A percentile compares a stretch with the other conserved stretches of the same genome.
phyloP scores from a whole-genome alignment of 2,329 filamentous ascomycete genomes.

The Cyanodermella asteris region DNA sequence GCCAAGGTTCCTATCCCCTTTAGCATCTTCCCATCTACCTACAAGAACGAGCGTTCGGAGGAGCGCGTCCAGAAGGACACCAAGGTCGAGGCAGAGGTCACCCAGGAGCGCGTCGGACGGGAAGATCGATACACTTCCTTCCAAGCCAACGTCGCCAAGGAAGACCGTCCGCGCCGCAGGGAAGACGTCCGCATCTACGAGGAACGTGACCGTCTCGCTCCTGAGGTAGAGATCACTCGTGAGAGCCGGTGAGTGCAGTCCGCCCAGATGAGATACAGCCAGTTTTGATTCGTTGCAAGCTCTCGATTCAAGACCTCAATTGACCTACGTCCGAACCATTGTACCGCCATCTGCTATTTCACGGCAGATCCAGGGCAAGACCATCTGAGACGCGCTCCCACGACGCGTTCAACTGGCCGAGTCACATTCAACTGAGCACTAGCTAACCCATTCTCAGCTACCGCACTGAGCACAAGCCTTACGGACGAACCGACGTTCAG shows the following conservation, averaged over 20 bases:
- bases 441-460: conserved; percentile 32
- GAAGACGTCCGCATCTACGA: conserved; percentile 22
- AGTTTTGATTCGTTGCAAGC: no score
- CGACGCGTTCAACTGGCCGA: no score
- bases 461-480: conserved; percentile 29
- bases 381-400: no score
- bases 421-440: no score
- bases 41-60: conserved; percentile 53
- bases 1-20: conserved; percentile 96
- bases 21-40: conserved; percentile 99
- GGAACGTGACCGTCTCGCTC: conserved; percentile 19
- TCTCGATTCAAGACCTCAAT: no score
- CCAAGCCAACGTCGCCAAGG: conserved; percentile 60
- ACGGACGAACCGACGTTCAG: conserved; percentile 14
- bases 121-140: conserved; percentile 58
- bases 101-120: conserved; percentile 81
- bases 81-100: conserved; percentile 78
- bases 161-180: conserved; percentile 49
- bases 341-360: no score
- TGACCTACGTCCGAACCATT: no score
- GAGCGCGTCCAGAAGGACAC: conserved; percentile 40
- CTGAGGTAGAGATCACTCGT: conserved; percentile 28
- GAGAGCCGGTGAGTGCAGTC: no score
- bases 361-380: no score
- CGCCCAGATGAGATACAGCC: no score